Base-by-base conservation (phyloP, 2,329 filamentous ascomycete genomes). In the Claviceps fusiformis region DNA sequence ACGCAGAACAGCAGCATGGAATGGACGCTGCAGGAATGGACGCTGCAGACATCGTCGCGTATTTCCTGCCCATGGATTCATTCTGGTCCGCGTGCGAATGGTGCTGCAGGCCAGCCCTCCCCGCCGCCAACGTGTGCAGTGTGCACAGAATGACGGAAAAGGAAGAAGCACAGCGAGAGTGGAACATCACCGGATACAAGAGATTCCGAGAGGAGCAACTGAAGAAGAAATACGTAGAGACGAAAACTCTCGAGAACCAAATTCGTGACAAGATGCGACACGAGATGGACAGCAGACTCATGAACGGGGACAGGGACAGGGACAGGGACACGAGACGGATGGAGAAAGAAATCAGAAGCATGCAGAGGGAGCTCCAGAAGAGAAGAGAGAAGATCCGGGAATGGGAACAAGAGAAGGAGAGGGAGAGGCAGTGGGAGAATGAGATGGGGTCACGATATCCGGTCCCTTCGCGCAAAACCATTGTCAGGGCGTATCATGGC, bases 401-500 rank as follows among this genome's bases (percentile, higher is more conserved):
- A 7, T 48, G 46, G 27, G 17, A 33, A 8, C 9, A 5, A 7
- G 45, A 47, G 6, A 47, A 47, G 45, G 29, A 33, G 15, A 17
- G 10, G 15, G 45, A 47, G 13, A 47, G 31, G 45, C 24, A 24
- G 24, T 24, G 24, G 24, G 24, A 24, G 45, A 47, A 11, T 7
- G 31, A 35, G 8, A 35, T 17, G 3, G 9, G 33, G 19, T 19
- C 5, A 50, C 9, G 48, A 10, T 24, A 37, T 19, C 48, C 33
- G 33, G 10, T 50, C 1, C 48, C 48, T 13, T 50, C 48, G 33
- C 48, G n/a, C 35, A 50, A 17, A 19, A 33, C 39, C 39, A 45
- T 52, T 45, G 39, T 52, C 9, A 39, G 35, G 48, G 48, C 35
- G 50, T 24, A 52, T 52, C 50, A 52, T 45, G 50, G 50, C n/a